These are phyloP conservation scores for Alliaria petiolata DNA, from an alignment of 345 rosid species.

Conservation along the genomic window DNA sequence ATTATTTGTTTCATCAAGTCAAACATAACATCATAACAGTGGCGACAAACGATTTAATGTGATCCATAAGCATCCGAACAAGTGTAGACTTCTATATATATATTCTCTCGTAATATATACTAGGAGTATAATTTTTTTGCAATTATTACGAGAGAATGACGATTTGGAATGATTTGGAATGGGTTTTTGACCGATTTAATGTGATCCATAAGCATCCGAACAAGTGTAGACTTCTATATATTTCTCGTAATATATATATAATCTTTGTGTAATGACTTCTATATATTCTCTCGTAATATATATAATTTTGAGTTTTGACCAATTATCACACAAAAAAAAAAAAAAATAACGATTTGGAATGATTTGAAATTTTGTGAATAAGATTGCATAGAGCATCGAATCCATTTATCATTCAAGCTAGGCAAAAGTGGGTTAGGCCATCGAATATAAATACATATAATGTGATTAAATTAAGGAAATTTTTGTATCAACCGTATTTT, in stretches of 20 bases:
- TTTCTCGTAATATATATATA: too few species aligned
- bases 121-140: too few species aligned
- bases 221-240: slow-evolving; percentile 9
- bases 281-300: not conserved
- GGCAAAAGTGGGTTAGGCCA: slow-evolving; percentile 28
- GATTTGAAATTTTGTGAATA: not conserved
- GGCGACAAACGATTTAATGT: not conserved
- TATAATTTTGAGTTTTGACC: slow-evolving; percentile 6
- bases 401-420: slow-evolving; percentile 13
- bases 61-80: slow-evolving; percentile 2
- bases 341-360: not conserved
- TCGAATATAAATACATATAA: slow-evolving; percentile 9
- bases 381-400: slow-evolving; percentile 15
- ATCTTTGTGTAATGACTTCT: too few species aligned
- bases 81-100: slow-evolving; percentile 5
- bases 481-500: not conserved
- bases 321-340: slow-evolving; percentile 4
- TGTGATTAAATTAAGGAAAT: not conserved
- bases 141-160: too few species aligned
- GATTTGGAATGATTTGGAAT: not conserved
- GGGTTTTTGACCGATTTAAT: not conserved
- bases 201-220: slow-evolving; percentile 5
- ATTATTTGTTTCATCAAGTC: not conserved
- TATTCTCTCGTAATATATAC: slow-evolving; percentile 4
- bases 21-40: slow-evolving; percentile 2